Conservation (phyloP, 192 early-diverging fungal genomes). For the Coemansia sp. region DNA sequence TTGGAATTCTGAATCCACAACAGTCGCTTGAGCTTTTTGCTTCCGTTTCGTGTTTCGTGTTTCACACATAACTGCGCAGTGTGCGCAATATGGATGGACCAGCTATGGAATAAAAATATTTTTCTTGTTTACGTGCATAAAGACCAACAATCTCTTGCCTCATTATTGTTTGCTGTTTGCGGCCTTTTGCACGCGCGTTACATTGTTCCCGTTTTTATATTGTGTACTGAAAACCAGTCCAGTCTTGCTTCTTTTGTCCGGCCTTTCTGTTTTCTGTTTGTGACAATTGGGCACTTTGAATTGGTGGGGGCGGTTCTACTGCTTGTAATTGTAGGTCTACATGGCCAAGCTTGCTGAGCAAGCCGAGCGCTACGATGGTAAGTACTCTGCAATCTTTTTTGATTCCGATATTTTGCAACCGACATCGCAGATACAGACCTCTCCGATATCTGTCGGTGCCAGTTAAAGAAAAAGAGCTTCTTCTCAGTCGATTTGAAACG, state of each 20-base stretch:
- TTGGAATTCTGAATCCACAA: no score
- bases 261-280: background rate
- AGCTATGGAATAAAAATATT: conserved; percentile 6
- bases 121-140: conserved; percentile 9
- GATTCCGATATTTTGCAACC: no score
- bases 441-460: no score
- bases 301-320: background rate
- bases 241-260: background rate
- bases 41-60: background rate
- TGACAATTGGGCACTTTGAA: background rate
- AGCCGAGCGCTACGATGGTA: conserved; percentile 99
- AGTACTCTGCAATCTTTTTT: conserved; percentile 35
- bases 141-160: no score
- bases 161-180: conserved; percentile 3
- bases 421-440: no score
- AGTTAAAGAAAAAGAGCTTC: no score
- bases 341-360: conserved; percentile 99
- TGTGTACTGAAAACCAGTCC: conserved; percentile 1
- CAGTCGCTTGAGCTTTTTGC: background rate
- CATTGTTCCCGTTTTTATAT: background rate
- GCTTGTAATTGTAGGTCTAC: conserved; percentile 64
- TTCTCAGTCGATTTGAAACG: no score
- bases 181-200: no score
- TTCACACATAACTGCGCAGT: background rate
- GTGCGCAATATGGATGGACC: no score